Evolutionary conservation across 2,329 filamentous ascomycete species (phyloP), one percentile per base, ranked within the genome.

Genomic region (Monosporascus cannonballus): DNA sequence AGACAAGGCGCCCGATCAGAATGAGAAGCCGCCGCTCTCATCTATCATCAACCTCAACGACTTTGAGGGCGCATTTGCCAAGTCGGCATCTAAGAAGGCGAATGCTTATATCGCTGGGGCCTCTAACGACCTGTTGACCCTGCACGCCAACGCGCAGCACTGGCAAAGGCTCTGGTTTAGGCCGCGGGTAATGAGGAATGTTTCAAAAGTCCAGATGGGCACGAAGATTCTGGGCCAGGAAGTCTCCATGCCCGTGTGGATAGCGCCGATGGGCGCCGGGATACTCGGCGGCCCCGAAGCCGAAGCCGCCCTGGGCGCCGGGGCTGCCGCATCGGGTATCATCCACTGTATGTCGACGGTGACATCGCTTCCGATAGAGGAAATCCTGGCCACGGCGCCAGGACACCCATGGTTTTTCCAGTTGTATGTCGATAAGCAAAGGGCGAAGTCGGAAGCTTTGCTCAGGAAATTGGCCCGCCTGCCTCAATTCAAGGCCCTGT

Each of bases 401-500:
- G 51, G 24, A 2, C 18, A 52, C 18, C 55, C 55, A 3, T 51
- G 52, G 15, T 56, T 52, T 30, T 56, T 56, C 48, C 55, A 56
- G 50, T 48, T 56, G 2, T 56, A 56, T 36, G 51, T 56, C 44
- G 49, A 56, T 48, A 50, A 49, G 37, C 20, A 55, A 20, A 39
- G 55, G 6, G 20, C 14, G 5, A 56, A 56, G 48, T 52, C 55
- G 6, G 53, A 51, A 22, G 45, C 24, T 14, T 39, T 47, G 27
- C 46, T 56, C 15, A 36, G 15, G 4, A 38, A 52, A 6, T 36
- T 56, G 17, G 39, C 41, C 14, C 36, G 5, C 20, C 17, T 24
- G 17, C 55, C 42, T 27, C 42, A 46, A n/a, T 15, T 46, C 22
- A 46, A 46, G 22, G 80, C 75, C 5, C 69, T 85, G 14, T 79